These are phyloP conservation scores for Gynochthodes officinalis DNA, from an alignment of 257 asterid genomes.

Conservation along the genomic window DNA sequence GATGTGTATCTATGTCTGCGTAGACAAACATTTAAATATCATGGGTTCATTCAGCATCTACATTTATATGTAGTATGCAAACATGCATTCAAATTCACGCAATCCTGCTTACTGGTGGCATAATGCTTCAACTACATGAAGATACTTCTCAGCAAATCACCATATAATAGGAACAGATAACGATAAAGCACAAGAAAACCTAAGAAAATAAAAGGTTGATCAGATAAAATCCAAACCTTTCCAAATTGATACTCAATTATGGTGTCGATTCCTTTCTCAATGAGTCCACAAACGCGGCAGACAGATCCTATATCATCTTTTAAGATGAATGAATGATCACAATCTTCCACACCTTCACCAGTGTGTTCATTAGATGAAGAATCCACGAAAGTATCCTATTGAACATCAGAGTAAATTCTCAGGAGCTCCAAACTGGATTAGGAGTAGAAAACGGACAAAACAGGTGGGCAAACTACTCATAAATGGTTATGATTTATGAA, in stretches of 20 bases:
- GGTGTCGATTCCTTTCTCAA: conserved; percentile 22
- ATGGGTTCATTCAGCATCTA: no score
- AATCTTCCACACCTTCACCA: conserved; percentile 43
- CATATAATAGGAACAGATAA: neutral
- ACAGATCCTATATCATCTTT: conserved; percentile 36
- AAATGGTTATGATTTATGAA: neutral
- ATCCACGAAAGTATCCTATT: conserved; percentile 17
- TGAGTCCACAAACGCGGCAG: conserved; percentile 32
- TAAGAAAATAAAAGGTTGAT: neutral
- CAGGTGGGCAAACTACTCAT: neutral
- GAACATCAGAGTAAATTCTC: conserved; percentile 22
- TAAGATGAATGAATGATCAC: conserved; percentile 32
- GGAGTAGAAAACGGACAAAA: neutral
- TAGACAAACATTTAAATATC: neutral
- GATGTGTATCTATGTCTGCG: neutral
- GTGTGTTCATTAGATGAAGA: conserved; percentile 7
- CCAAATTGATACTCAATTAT: conserved; percentile 38
- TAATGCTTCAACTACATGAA: neutral
- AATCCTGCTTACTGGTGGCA: neutral
- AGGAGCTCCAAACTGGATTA: neutral
- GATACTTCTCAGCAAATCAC: neutral
- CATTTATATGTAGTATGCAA: no score
- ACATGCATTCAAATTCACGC: neutral
- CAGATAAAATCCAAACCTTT: conserved; percentile 38
- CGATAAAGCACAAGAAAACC: conserved; percentile 4